A percentile compares a stretch with the other conserved stretches of the same genome.
phyloP scores from a whole-genome alignment of 2,329 filamentous ascomycete species.

The Neofusicoccum sp. region DNA sequence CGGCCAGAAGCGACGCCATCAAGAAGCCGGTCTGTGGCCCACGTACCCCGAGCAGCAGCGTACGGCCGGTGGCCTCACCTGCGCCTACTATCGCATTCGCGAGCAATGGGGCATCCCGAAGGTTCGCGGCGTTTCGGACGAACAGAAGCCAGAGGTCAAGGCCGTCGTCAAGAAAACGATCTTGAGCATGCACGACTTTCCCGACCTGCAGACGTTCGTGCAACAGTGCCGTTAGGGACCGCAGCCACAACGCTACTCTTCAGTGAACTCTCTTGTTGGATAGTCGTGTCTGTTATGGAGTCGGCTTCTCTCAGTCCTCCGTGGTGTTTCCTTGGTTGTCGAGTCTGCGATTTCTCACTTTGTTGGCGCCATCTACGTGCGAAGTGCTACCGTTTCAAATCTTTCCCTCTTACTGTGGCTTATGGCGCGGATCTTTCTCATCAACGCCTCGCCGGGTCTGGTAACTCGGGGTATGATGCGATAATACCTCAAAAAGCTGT shows the following conservation, averaged over 20 bases:
- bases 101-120: conserved; percentile 18
- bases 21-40: conserved; percentile 12
- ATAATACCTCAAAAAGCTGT: conserved; percentile 4
- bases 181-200: conserved; percentile 14
- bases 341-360: neutral
- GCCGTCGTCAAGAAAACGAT: conserved; percentile 4
- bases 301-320: neutral
- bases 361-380: neutral
- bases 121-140: conserved; percentile 17
- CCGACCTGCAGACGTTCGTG: conserved; percentile 6
- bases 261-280: neutral
- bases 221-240: neutral
- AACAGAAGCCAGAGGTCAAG: conserved; percentile 16
- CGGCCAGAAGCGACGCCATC: conserved; percentile 15
- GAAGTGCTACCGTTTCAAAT: neutral
- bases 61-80: conserved; percentile 11
- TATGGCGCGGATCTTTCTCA: neutral
- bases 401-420: no score
- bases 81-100: conserved; percentile 18
- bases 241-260: neutral
- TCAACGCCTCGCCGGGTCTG: neutral
- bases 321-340: neutral
- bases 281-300: neutral
- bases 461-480: neutral
- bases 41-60: conserved; percentile 17